Base-by-base conservation (phyloP, 306 rosid genomes). In the Heteromeles arbutifolia region DNA sequence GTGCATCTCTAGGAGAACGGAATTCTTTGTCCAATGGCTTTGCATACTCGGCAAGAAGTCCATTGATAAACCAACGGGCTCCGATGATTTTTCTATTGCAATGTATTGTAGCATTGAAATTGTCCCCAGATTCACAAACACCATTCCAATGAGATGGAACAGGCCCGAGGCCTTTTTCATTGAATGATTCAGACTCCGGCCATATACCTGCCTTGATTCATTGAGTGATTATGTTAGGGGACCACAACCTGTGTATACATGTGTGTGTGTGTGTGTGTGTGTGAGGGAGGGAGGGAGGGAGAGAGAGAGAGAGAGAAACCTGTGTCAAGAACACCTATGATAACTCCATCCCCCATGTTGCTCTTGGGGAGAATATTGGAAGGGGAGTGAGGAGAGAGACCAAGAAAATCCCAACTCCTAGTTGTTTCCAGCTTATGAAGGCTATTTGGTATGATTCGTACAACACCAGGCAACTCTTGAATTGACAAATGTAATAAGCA, bases 371-470 rank as follows among this genome's bases (percentile, higher is more conserved):
- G 87, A 77, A 87, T 80, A 74, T 69, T 81, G 31, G 82, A 65
- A 64, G 76, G 73, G 37, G 89, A 45, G 6, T 68, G 43, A 57
- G 74, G 45, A 70, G 86, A 70, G 44, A 83, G 85, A 69, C 82
- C 82, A 53, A 85, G 88, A 53, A 74, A 85, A 70, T 88, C 89
- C 91, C 89, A 88, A 57, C 89, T 88, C 74, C 89, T 81, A 28
- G 89, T 88, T 19, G 91, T 88, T 70, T 85, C 87, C 52, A 83
- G 81, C 78, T 73, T 82, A 44, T 79, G 72, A 25, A 88, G 37
- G 29, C 44, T 75, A 69, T 83, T 88, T 24, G 87, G 91, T 13
- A 88, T 79, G 63, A 85, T 89, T 74, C 67, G 79, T 34, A 82
- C 72, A 37, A 88, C 89, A n/a, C 45, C 81, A 29, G 87, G 83